Base-by-base conservation (phyloP, 176 grass and related monocot species). In the Puccinellia tenuiflora region DNA sequence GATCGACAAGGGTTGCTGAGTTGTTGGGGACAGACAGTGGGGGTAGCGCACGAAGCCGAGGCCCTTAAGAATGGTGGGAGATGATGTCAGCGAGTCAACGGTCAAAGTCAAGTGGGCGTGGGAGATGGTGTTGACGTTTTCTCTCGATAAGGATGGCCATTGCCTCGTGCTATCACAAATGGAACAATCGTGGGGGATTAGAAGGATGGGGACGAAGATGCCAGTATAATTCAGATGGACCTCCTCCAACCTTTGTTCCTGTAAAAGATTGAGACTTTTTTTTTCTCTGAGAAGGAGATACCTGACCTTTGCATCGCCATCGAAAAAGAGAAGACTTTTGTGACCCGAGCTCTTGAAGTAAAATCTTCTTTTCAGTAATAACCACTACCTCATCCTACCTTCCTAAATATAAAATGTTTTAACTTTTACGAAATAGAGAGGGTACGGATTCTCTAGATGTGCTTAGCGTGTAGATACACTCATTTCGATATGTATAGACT, bases 11-110 rank as follows among this genome's bases (percentile, higher is more conserved):
- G n/a, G 46, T 56, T 31, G 77, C 12, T 54, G 52, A 33, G 60
- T n/a, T 52, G 80, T 33, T 61, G 52, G 54, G 82, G 72, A 52
- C n/a, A n/a, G n/a, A n/a, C 43, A 43, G 61, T 37, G 60, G 70
- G 75, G 60, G 40, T n/a, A 85, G 86, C 79, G 83, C 73, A 45
- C 7, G 69, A 43, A 69, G 80, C 83, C 30, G 54, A 77, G 46
- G 80, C 84, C n/a, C 84, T 88, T 86, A 86, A 76, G 79, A 91
- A 90, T 37, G 85, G 82, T 88, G 61, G n/a, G 61, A 59, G 51
- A 33, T 94, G 89, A 91, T 85, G 89, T 94, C 80, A 73, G 38
- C 21, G 4, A 79, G 86, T 94, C 92, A 89, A 91, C 28, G 86
- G 86, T 91, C 89, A 91, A 89, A 86, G 86, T 70, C 87, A 84